Conservation (phyloP, 2,329 filamentous ascomycete species). For the Aphanocladium album region DNA sequence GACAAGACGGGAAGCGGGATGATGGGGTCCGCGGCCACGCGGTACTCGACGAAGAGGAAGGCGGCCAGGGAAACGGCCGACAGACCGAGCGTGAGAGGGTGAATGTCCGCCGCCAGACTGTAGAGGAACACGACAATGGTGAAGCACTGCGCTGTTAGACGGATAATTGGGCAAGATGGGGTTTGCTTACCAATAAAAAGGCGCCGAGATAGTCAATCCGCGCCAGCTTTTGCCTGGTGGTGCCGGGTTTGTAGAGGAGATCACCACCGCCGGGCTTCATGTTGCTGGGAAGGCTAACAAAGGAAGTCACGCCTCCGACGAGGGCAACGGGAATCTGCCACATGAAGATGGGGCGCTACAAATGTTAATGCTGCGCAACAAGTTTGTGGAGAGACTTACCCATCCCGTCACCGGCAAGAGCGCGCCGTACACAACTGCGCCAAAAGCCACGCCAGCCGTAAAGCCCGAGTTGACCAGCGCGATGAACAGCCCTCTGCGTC, state of each 20-base stretch:
- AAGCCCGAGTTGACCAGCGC: conserved; percentile 69
- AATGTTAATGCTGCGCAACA: not conserved
- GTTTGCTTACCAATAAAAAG: conserved; percentile 49
- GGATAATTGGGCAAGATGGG: not conserved
- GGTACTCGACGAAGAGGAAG: conserved; percentile 60
- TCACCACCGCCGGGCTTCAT: conserved; percentile 11
- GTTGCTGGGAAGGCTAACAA: conserved; percentile 56
- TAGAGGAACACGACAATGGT: conserved; percentile 69
- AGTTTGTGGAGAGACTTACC: conserved; percentile 40
- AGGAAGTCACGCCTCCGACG: conserved; percentile 56
- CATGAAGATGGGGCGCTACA: conserved; percentile 66
- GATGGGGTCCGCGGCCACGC: conserved; percentile 62
- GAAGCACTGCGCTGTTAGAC: conserved; percentile 40
- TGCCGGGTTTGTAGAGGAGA: conserved; percentile 17
- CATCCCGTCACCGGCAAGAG: conserved; percentile 62
- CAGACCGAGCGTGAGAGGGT: conserved; percentile 53
- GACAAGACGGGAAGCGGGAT: conserved; percentile 67
- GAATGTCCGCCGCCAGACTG: conserved; percentile 60
- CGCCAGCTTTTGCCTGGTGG: conserved; percentile 50
- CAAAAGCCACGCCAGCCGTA: conserved; percentile 65
- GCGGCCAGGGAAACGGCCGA: conserved; percentile 47
- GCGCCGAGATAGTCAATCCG: conserved; percentile 73
- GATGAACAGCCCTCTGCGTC: conserved; percentile 65
- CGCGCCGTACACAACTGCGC: conserved; percentile 65
- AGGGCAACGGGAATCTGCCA: conserved; percentile 62